Percentiles rank a stretch among this genome's conserved stretches.
These are phyloP conservation scores for Lathyrus sativus DNA, from an alignment of 306 rosid genomes.

Conservation along the genomic window DNA sequence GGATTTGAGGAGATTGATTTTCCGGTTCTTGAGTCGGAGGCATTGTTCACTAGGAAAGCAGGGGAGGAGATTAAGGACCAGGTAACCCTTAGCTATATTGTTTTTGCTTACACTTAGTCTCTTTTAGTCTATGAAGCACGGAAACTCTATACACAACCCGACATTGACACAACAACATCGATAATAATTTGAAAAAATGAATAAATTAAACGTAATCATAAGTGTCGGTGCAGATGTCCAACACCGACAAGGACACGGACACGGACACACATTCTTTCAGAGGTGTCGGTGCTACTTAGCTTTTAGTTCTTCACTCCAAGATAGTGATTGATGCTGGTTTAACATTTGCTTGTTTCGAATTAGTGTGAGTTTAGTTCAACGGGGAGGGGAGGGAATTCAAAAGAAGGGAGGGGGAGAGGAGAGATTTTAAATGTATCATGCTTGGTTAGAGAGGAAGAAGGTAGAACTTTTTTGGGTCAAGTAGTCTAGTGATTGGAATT, in stretches of 20 bases:
- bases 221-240: too few relatives aligned
- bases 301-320: not conserved
- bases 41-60: constrained; percentile 82
- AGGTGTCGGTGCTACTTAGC: too few relatives aligned
- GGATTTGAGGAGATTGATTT: constrained; percentile 95
- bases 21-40: constrained; percentile 93
- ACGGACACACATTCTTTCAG: too few relatives aligned
- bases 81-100: constrained; percentile 46
- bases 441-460: not conserved
- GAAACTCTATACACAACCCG: too few relatives aligned
- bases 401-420: not conserved
- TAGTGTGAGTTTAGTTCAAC: not conserved
- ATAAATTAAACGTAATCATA: too few relatives aligned
- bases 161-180: too few relatives aligned
- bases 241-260: too few relatives aligned
- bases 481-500: not conserved
- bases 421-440: not conserved
- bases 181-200: too few relatives aligned
- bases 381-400: not conserved
- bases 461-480: not conserved
- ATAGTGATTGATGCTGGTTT: constrained; percentile 1
- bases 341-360: constrained; percentile 9
- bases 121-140: too few relatives aligned
- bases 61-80: constrained; percentile 98
- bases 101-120: constrained; percentile 12